Evolutionary conservation across 1,284 basidiomycete genomes (phyloP).

Genomic region (Ceratobasidium sp.): DNA sequence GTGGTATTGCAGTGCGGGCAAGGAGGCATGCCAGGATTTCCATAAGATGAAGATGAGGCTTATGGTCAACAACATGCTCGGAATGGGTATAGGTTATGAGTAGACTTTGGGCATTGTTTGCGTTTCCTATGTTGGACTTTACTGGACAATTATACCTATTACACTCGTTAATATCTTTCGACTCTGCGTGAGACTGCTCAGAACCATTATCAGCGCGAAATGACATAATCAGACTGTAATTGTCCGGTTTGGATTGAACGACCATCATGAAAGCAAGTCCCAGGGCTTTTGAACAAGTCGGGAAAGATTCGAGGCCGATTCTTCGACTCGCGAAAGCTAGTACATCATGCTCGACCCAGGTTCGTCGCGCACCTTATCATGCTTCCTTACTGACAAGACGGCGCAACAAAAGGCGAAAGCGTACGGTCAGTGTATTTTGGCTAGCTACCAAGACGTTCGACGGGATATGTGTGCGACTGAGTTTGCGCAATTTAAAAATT

Average conservation of each 20-base stretch:
- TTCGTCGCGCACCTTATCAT: not conserved
- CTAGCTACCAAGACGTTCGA: slow-evolving; percentile 79
- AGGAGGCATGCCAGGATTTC: not conserved
- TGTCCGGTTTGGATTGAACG: not conserved
- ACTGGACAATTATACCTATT: not conserved
- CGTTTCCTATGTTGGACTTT: not conserved
- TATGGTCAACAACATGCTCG: slow-evolving; percentile 21
- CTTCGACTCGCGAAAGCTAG: slow-evolving; percentile 35
- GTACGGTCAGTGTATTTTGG: slow-evolving; percentile 85
- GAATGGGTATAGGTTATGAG: slow-evolving; percentile 23
- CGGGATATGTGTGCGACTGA: slow-evolving; percentile 83
- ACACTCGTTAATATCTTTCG: not conserved
- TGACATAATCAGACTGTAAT: not conserved
- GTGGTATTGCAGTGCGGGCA: not conserved
- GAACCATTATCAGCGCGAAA: not conserved
- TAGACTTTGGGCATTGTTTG: not conserved
- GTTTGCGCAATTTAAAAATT: slow-evolving; percentile 80
- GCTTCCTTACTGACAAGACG: not conserved
- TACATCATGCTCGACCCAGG: slow-evolving; percentile 21
- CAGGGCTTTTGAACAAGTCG: not conserved
- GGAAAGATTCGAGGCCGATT: slow-evolving; percentile 7
- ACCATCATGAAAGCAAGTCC: slow-evolving; percentile 21
- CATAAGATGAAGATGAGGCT: slow-evolving; percentile 31
- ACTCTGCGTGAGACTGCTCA: not conserved
- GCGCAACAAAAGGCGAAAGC: slow-evolving; percentile 67